Evolutionary conservation across 1,139 yeast species (phyloP).

Genomic region (Debaryomyces udenii): DNA sequence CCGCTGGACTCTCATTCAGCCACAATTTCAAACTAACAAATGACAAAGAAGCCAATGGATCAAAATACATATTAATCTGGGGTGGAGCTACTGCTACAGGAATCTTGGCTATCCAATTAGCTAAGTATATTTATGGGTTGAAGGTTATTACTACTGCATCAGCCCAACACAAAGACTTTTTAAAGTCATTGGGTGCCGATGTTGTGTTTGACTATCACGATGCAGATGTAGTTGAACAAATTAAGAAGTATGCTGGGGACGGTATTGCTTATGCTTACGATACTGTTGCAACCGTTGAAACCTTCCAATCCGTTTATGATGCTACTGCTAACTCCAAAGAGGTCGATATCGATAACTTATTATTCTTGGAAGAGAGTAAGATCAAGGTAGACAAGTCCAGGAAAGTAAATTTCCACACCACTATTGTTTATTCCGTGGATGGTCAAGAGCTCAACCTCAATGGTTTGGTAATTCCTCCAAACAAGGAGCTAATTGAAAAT

Average conservation of each 20-base stretch:
- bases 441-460: constrained; percentile 29
- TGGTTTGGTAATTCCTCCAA: constrained; percentile 19
- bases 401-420: constrained; percentile 27
- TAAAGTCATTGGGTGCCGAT: constrained; percentile 62
- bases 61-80: constrained; percentile 51
- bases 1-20: constrained; percentile 42
- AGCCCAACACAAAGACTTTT: constrained; percentile 40
- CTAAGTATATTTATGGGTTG: constrained; percentile 52
- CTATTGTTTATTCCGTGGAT: constrained; percentile 41
- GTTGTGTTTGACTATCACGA: constrained; percentile 62
- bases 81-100: constrained; percentile 67
- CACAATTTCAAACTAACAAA: constrained; percentile 26
- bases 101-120: constrained; percentile 56
- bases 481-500: constrained; percentile 24
- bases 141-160: constrained; percentile 60
- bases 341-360: constrained; percentile 34
- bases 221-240: constrained; percentile 51
- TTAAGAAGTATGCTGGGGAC: constrained; percentile 41
- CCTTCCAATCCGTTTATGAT: constrained; percentile 48
- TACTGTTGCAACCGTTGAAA: constrained; percentile 45
- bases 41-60: constrained; percentile 24
- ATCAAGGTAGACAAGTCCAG: constrained; percentile 20
- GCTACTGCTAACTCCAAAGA: constrained; percentile 39
- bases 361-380: constrained; percentile 24
- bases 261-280: constrained; percentile 61